These are phyloP conservation scores for Penicillium daleae DNA, from an alignment of 495 filamentous ascomycete species.

Conservation along the genomic window DNA sequence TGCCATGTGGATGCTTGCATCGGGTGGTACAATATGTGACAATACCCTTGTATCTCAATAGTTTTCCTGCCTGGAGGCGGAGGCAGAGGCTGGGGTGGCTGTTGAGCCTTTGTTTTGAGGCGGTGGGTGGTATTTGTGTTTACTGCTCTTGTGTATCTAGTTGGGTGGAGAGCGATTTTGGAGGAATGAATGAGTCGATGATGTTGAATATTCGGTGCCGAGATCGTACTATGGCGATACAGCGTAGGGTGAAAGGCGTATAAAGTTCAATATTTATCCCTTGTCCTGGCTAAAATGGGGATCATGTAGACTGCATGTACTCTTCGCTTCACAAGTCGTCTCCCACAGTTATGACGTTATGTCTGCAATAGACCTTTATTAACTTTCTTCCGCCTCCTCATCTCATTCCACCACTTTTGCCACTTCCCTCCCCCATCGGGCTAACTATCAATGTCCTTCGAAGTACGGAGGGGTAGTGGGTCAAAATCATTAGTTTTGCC, in stretches of 20 bases:
- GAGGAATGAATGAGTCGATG: slow-evolving; percentile 33
- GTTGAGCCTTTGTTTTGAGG: slow-evolving; percentile 18
- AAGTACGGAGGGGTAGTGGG: no score
- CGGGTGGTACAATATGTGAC: slow-evolving; percentile 27
- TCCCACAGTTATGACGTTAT: no score
- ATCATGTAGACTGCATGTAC: not conserved
- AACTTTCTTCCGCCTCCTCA: not conserved
- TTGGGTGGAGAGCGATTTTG: slow-evolving; percentile 16
- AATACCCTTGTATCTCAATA: slow-evolving; percentile 19
- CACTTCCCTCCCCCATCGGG: no score
- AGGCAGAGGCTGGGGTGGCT: not conserved
- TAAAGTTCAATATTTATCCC: not conserved
- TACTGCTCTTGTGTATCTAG: slow-evolving; percentile 34
- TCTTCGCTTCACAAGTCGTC: no score
- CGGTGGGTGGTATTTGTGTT: slow-evolving; percentile 1
- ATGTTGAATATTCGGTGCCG: not conserved
- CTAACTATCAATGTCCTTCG: no score
- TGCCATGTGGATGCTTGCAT: slow-evolving; percentile 24
- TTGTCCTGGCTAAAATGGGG: no score
- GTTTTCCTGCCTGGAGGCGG: slow-evolving; percentile 22
- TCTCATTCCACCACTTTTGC: no score
- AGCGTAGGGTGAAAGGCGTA: not conserved
- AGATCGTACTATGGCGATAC: not conserved
- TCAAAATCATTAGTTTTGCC: no score
- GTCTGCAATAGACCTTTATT: no score